These are phyloP conservation scores for Erodium moschatum DNA, from an alignment of 441 rosid species.

Conservation along the genomic window DNA sequence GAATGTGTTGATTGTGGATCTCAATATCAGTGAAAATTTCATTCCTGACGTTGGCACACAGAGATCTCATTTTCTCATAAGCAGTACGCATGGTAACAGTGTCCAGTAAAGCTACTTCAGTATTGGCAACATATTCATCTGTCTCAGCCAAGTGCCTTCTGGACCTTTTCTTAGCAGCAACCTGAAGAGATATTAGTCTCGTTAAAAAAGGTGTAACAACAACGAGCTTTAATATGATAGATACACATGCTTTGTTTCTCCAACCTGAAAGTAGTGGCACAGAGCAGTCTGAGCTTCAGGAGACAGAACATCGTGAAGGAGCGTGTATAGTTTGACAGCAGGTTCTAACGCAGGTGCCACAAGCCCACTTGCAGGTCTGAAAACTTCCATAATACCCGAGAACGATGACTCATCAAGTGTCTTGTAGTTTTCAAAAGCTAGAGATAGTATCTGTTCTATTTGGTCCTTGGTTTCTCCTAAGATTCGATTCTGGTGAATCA, in stretches of 20 bases:
- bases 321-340: conserved; percentile 80
- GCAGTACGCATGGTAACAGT: conserved; percentile 64
- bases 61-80: conserved; percentile 80
- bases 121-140: conserved; percentile 70
- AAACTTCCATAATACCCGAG: conserved; percentile 66
- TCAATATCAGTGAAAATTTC: conserved; percentile 86
- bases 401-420: conserved; percentile 79
- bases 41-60: conserved; percentile 66
- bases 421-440: conserved; percentile 82
- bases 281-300: conserved; percentile 85
- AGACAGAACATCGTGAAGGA: conserved; percentile 82
- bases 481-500: conserved; percentile 66
- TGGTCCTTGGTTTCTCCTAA: conserved; percentile 88
- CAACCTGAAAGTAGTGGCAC: conserved; percentile 87
- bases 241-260: conserved; percentile 12
- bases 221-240: conserved; percentile 6
- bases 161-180: conserved; percentile 82
- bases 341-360: conserved; percentile 85
- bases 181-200: conserved; percentile 35
- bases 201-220: conserved; percentile 8
- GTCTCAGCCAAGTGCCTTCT: conserved; percentile 82
- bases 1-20: conserved; percentile 79
- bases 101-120: conserved; percentile 57
- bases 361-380: conserved; percentile 72
- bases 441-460: conserved; percentile 80